Evolutionary conservation across 202 grass and related monocot species (phyloP), one percentile per base, ranked within the genome.

Genomic region (Cymbopogon flexuosus): DNA sequence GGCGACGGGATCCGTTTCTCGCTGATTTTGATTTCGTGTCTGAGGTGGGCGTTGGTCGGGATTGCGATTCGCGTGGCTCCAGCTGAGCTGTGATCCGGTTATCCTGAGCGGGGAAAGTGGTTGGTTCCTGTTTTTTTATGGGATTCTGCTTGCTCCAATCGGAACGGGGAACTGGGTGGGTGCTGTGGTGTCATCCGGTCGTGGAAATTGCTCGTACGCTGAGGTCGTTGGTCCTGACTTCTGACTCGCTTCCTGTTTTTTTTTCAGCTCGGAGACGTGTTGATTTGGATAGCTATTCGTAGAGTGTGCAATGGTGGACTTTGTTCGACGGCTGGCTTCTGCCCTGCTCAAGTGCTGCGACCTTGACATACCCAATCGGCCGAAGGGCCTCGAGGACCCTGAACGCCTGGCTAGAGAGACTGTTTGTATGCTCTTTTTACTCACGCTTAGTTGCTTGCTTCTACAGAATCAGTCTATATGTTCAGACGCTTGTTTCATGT

Each of bases 391-490:
- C 4, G 80, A 86, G 6, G 86, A 97, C 73, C 93, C 93, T 0
- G 83, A 91, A 60, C 72, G 82, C 14, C 66, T 97, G 37, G 86
- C 93, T 27, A 88, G 91, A 79, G 88, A 93, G 71, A 97, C 93
- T 57, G 86, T 92, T 65, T 97, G 93, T 93, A 97, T 75, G 88
- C n/a, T 49, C 5, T 68, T 81, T 41, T 51, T 62, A 57, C 47
- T 77, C 43, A n/a, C 37, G 1, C 34, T 35, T 35, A 35, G 4
- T 36, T 8, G 37, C 34, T 22, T 83, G n/a, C 41, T 52, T 81
- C n/a, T 33, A 47, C 0, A 10, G 65, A 84, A 62, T 67, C 24
- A 22, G 18, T 40, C 14, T 51, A 3, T 24, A 46, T 56, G 41
- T 13, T 62, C 57, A 23, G 65, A 62, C 79, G 14, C 46, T 59